Evolutionary conservation across 1,284 basidiomycete species (phyloP), one percentile per base, ranked within the genome.

Genomic region (Tremellales sp.): DNA sequence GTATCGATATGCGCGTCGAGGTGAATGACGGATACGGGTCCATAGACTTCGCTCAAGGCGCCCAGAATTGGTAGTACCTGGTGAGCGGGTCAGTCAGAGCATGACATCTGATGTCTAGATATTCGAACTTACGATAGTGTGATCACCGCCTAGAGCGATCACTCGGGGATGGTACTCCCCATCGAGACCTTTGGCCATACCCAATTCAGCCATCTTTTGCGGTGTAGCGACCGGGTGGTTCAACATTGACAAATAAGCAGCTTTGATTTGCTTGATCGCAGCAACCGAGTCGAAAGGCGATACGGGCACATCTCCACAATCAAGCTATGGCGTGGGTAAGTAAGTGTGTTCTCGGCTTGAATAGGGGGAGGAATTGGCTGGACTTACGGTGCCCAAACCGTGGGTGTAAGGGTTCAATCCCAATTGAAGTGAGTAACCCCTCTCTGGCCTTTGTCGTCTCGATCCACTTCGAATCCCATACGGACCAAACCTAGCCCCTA

Each of bases 1-100:
- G 86, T 76, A 52, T 76, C 75, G 42, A 77, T 67, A 46, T 76
- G 75, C 1, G 72, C 68, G 52, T 76, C 75, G 46, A 76, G 75
- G 57, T 77, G 75, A 43, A 65, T 61, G 40, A 57, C 57, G 3
- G 49, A 56, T 29, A 61, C 51, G 11, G 54, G 60, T 3, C 56
- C 60, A 43, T 74, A 75, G 3, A 74, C 65, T 39, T 68, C 61
- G 46, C 70, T 53, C 11, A 76, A 57, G 6, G 72, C 67, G 31
- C 72, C 64, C 19, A 76, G 65, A 46, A 76, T 72, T 15, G 75
- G 75, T 2, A 84, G 75, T 15, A 74, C 74, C 43, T 62, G 43
- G n/a, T n/a, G n/a, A n/a, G n/a, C n/a, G 17, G 23, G 26, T 17
- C 15, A 27, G 17, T 26, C 31, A 47, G 7, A 27, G 15, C 6